Base-by-base conservation (phyloP, 2,329 filamentous ascomycete species). In the Clarireedia hainanense region DNA sequence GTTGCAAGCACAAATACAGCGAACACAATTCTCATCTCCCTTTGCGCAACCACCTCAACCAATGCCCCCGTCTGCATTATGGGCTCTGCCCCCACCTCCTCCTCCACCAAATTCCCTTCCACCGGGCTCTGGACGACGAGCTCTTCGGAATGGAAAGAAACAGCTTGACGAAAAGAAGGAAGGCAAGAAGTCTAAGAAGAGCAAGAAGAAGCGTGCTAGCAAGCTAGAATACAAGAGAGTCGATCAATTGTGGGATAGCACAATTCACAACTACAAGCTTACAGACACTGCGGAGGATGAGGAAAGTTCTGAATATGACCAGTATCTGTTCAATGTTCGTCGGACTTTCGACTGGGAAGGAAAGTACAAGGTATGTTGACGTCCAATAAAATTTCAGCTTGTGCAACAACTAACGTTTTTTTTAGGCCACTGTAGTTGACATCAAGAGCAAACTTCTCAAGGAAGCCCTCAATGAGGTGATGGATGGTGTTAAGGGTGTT, bases 291-390 rank as follows among this genome's bases (percentile, higher is more conserved):
- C 80, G 3, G 77, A 84, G 55, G 80, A 84, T 50, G 76, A 79
- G n/a, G 80, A 81, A 56, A 73, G 73, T 26, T 78, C 82, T 52
- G 80, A 88, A 62, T 91, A 90, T 69, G 84, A 91, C 58, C 83
- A 88, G 58, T 94, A 86, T 68, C 78, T 90, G 30, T 95, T 96
- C 69, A 88, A 90, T 24, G 87, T 96, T 15, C 83, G 89, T 15
- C 80, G 91, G 54, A 86, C 81, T 14, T 95, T 96, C 68, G 86
- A 91, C 69, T 89, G 82, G 81, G 88, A 94, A 63, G 89, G 89
- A 60, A 90, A 90, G 65, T 91, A 89, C 64, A 76, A 81, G 63
- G 67, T 68, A 52, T 47, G 59, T 59, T 14, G 17, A 36, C n/a
- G 23, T 42, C 39, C 37, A 5, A 34, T 42, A 40, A 39, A 30